Evolutionary conservation across 1,139 yeast species (phyloP), one percentile per base, ranked within the genome.

Genomic region (Komagataea norvegica): DNA sequence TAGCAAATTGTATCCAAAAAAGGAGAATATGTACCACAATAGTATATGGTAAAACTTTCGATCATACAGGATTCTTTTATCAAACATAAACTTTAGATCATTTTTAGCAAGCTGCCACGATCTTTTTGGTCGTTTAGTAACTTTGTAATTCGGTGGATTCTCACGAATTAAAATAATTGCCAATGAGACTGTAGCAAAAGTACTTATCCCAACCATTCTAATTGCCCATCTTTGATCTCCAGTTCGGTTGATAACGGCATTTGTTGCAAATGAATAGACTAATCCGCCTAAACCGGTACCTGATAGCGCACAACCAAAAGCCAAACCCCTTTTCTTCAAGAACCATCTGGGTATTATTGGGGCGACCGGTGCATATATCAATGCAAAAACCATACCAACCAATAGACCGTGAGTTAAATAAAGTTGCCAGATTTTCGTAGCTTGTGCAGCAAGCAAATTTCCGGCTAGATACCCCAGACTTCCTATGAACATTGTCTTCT

Each of bases 151-250:
- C 9, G 41, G 37, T 24, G 41, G 29, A 10, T 30, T 50, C 49
- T 9, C 62, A 55, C 59, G 64, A 41, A 78, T 58, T 20, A 79
- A 54, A 8, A 68, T 36, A 17, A 66, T 59, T 3, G 72, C 61
- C 3, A 62, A 33, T 1, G 54, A 22, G 21, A 64, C 47, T 36
- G 64, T 52, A 9, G 57, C 52, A 6, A 65, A 61, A 26, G 67
- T 61, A 16, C 64, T 61, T 22, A 71, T 55, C 1, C 75, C 81
- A 30, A 72, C 60, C 70, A 77, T 70, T 42, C 88, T 60, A 40
- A 79, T 62, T 0, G 87, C 80, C 87, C 86, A 79, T 41, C 62
- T 61, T 36, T 79, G 82, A 49, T 74, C 65, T 0, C 82, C 79
- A 8, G 75, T 66, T 14, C 58, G 57, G 14, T 66, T 46, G 26